Base-by-base conservation (phyloP, 176 grass and related monocot species). In the Oryza longistaminata region DNA sequence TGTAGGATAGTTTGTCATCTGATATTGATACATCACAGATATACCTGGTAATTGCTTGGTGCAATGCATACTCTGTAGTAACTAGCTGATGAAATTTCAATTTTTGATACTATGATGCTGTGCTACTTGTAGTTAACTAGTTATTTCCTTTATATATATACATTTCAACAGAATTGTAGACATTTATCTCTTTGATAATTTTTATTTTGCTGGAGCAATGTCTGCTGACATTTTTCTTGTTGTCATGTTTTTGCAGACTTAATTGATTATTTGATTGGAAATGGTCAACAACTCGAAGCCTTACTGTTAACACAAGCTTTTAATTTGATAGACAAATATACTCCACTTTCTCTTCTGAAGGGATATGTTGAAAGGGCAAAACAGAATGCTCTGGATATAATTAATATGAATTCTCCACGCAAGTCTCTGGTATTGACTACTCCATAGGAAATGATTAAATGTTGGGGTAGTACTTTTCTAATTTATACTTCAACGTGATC, bases 241-340 rank as follows among this genome's bases (percentile, higher is more conserved):
- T 16, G 39, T 25, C 78, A 66, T 83, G 37, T 75, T 79, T 72
- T 73, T 88, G 78, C 68, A 88, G 91, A 89, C 52, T 70, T 92
- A 76, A 89, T 92, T 81, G 70, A 87, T 48, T 84, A 92, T 76
- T 31, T 92, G 83, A 84, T 87, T 68, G 39, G 55, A 82, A 87
- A 87, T 78, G 87, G 81, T n/a, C 60, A 70, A 46, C 55, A 89
- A 3, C 55, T 89, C 0, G 61, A 80, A 9, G 80, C 31, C 55
- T 33, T 89, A 45, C 67, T 43, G 71, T 66, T 92, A 15, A 67
- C 53, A 2, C 33, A 89, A 49, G 46, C 8, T 87, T 78, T 89
- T 74, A 72, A 87, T 46, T 69, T 92, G 65, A 48, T 49, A 15
- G 66, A 87, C 25, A 87, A 87, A 64, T 92, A 80, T 78, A 81